Base-by-base conservation (phyloP, 495 filamentous ascomycete species). In the Hypoxylon trugodes region DNA sequence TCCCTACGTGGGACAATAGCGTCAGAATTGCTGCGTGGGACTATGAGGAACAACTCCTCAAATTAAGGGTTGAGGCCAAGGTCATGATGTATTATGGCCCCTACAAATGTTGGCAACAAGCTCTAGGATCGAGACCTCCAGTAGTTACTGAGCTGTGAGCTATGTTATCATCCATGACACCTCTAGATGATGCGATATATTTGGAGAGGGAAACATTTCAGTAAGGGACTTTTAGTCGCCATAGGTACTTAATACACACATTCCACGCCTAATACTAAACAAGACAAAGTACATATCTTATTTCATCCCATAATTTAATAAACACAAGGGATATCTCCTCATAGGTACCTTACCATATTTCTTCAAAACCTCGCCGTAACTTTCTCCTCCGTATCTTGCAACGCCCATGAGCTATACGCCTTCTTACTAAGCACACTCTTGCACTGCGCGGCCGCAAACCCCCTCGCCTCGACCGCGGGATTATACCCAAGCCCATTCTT, bases 391-490 rank as follows among this genome's bases (percentile, higher is more conserved):
- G 84, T 85, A 74, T 93, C 89, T 57, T 84, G 82, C 76, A 94
- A 62, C 50, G 93, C 93, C 85, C 86, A 96, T 24, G 82, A 83
- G 74, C 83, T 89, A 41, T 77, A 81, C 67, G 81, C 79, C 47
- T 76, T 88, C 81, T 83, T 85, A 78, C 91, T 96, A 67, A 88
- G 80, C 32, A 92, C 91, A 13, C 70, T 74, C 63, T 84, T 84
- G 12, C 84, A 89, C 77, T 97, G 91, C 67, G 80, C 86, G 26
- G 82, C 83, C 10, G 91, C 92, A 73, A 96, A 90, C 3, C 92
- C 92, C 76, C 87, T 90, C 25, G 92, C 93, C 77, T 90, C 90
- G 3, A 93, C 87, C 0, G 95, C 95, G 2, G 95, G 93, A 77
- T 98, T 98, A 72, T 98, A 97, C 2, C 92, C 93, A 3, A 94